phyloP scores from a whole-genome alignment of 805 yeast genomes.

The Saturnispora sekii region DNA sequence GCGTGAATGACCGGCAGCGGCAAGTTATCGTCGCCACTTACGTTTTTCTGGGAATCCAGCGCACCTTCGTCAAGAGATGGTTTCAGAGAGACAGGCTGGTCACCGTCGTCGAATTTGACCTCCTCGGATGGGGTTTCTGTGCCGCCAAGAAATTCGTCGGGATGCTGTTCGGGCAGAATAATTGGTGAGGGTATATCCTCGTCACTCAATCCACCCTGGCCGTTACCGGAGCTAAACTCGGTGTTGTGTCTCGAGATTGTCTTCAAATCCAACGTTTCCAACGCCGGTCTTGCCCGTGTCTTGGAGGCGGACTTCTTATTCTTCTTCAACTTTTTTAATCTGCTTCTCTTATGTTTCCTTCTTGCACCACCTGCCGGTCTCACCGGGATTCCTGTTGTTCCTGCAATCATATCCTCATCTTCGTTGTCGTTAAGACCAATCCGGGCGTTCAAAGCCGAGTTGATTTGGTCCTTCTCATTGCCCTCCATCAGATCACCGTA shows the following conservation, averaged over 20 bases:
- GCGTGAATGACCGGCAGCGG: conserved; percentile 10
- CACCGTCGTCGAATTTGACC: background rate
- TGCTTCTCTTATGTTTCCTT: conserved; percentile 44
- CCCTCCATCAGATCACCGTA: conserved; percentile 1
- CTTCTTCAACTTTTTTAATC: conserved; percentile 21
- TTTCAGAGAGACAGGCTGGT: conserved; percentile 7
- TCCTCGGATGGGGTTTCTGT: background rate
- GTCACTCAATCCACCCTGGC: background rate
- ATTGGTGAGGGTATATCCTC: background rate
- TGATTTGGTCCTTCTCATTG: conserved; percentile 14
- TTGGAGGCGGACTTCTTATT: conserved; percentile 23
- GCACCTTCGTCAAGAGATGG: conserved; percentile 12
- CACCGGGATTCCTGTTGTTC: conserved; percentile 34
- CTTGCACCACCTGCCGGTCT: conserved; percentile 71
- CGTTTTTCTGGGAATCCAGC: conserved; percentile 7
- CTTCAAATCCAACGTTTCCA: conserved; percentile 13
- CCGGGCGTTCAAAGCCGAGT: conserved; percentile 18
- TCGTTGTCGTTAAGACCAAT: conserved; percentile 11
- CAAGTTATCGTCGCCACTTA: no score
- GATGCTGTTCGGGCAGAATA: background rate
- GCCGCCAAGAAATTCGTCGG: background rate
- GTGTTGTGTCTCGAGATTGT: conserved; percentile 9
- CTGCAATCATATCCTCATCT: conserved; percentile 7
- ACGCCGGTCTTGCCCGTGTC: conserved; percentile 27
- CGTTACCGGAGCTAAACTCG: conserved; percentile 2